Base-by-base conservation (phyloP, 257 asterid species). In the Capsicum rhomboideum region DNA sequence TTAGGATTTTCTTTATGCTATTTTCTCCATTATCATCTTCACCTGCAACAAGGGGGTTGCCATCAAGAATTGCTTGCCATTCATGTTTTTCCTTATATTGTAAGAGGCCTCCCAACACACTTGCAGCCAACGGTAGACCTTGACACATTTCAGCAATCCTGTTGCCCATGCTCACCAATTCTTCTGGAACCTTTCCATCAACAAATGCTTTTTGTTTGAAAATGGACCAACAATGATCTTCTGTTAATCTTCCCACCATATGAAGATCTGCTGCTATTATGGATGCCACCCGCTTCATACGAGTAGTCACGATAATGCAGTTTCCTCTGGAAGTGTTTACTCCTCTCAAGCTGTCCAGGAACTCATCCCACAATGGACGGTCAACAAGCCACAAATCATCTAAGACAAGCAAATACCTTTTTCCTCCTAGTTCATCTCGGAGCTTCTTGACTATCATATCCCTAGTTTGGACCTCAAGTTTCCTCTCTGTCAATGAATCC, bases 361-460 rank as follows among this genome's bases (percentile, higher is more conserved):
- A 74, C 4, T 71, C 52, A 0, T 71, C 82, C 92, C 88, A 86
- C 2, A 26, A 11, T 26, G 1, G 2, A 4, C n/a, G n/a, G 6
- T 83, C 61, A 0, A 68, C 87, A 56, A 10, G 83, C 91, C 90
- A 88, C 7, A 88, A 66, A 17, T 90, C 92, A 52, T 90, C 90
- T 7, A 86, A 82, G 13, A 88, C 83, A 18, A 90, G 79, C 3
- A 90, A 28, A 55, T 52, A 83, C 13, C 26, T 83, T 64, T 82
- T 83, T 0, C 46, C 75, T 10, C 7, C 26, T n/a, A 86, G 18
- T 6, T 18, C 2, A 0, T 78, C 4, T 11, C 44, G 55, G 4
- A 87, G 80, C 8, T 3, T 44, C 13, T 64, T 53, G 68, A 88
- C 61, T 14, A 87, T 31, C 9, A 68, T 83, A 10, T 89, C 78